Evolutionary conservation across 208 protist species (phyloP), one percentile per base, ranked within the genome.

Genomic region (Trypanosomatidae sp.): DNA sequence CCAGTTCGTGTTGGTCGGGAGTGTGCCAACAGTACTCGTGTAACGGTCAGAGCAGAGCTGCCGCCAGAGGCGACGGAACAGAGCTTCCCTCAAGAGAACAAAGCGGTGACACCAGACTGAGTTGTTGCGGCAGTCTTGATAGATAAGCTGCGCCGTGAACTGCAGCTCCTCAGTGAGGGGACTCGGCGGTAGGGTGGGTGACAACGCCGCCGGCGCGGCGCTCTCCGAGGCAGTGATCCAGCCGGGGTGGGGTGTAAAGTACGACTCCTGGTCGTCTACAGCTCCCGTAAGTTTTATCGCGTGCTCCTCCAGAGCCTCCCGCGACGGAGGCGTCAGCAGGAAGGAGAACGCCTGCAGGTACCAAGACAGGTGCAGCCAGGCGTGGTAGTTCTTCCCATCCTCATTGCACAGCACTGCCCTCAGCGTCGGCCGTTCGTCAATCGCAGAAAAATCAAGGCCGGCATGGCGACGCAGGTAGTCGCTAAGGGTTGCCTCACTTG

Each of bases 331-430:
- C 43, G 74, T 33, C 25, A 91, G 25, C 56, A 91, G 81, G 59
- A 95, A 95, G 36, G 82, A 69, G 71, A 93, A 84, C 0, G 80
- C 71, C 62, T 89, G 83, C 36, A 95, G 39, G 75, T 89, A 91
- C 85, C 90, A 92, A 5, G 83, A 65, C 25, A 91, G 84, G 73
- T 96, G 84, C 39, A 89, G 71, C 92, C 92, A 96, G 6, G 86
- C 85, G 71, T 96, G 92, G 69, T 95, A 96, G 79, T 96, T 94
- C 62, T 96, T 96, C 52, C 71, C 55, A 69, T 96, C 90, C 10
- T 56, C 44, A 22, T 78, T 36, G 46, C 70, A 65, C 12, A 94
- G 73, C 28, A 91, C 91, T 0, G 69, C 22, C 30, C 77, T 64
- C 50, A 77, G 75, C 19, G 81, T 66, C 46, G 53, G 44, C 9